Evolutionary conservation across 1,284 basidiomycete genomes (phyloP).

Genomic region (Tilletia setariae): DNA sequence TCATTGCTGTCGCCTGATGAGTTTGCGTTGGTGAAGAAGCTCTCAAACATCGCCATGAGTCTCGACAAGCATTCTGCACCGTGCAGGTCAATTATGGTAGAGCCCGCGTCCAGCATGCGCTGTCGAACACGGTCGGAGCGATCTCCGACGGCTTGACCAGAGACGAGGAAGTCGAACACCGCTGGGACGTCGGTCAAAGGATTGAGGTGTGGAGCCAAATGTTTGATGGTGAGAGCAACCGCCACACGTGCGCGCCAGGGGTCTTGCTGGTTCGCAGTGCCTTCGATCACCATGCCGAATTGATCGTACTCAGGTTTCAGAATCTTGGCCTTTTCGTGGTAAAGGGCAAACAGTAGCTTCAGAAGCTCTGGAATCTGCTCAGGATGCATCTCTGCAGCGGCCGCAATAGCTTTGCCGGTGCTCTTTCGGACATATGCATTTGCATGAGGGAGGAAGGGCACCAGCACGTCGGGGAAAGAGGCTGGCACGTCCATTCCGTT

Average conservation of each 20-base stretch:
- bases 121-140: slow-evolving; percentile 75
- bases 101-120: slow-evolving; percentile 82
- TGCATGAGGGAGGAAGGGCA: slow-evolving; percentile 73
- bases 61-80: slow-evolving; percentile 71
- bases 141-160: slow-evolving; percentile 82
- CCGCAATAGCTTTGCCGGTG: slow-evolving; percentile 72
- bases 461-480: slow-evolving; percentile 65
- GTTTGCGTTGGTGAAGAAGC: slow-evolving; percentile 63
- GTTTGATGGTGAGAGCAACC: slow-evolving; percentile 68
- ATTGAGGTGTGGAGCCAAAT: slow-evolving; percentile 67
- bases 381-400: slow-evolving; percentile 73
- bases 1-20: slow-evolving; percentile 35
- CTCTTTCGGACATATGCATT: slow-evolving; percentile 76
- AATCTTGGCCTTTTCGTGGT: slow-evolving; percentile 81
- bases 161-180: slow-evolving; percentile 83
- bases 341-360: slow-evolving; percentile 67
- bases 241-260: slow-evolving; percentile 84
- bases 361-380: slow-evolving; percentile 63
- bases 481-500: slow-evolving; percentile 88
- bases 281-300: slow-evolving; percentile 82
- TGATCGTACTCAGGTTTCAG: slow-evolving; percentile 62
- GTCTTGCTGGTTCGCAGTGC: slow-evolving; percentile 84
- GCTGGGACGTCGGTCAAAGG: slow-evolving; percentile 67
- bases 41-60: slow-evolving; percentile 82
- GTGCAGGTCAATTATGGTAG: slow-evolving; percentile 75